Evolutionary conservation across 176 grass and related monocot species (phyloP), one percentile per base, ranked within the genome.

Genomic region (Tillandsia fasciculata): DNA sequence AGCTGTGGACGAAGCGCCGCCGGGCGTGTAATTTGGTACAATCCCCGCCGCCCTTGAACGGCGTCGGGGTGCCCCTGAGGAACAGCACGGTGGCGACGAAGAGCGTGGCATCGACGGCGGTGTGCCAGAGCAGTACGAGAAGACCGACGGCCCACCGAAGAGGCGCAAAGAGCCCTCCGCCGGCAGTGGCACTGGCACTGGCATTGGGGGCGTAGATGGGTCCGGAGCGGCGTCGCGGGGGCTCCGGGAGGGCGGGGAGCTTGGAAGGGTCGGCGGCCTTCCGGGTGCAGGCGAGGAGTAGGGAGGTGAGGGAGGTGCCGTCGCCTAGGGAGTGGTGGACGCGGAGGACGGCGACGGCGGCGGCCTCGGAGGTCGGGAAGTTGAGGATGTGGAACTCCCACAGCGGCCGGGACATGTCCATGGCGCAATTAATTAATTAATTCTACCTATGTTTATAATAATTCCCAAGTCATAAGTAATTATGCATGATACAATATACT

Each of bases 301-400:
- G 86, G 57, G 94, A 97, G 52, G 83, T 79, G 68, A 97, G 82
- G 69, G 94, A 97, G 71, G 82, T 58, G 79, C 94, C 94, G 52
- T 97, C 94, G 50, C 94, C 94, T 70, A 97, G 86, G 48, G 94
- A 97, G 66, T 97, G 89, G 76, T 97, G 86, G 79, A 86, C 71
- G 65, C 94, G 86, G 72, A 97, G 22, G 67, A 75, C 74, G 12
- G 77, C 76, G 23, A 74, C 69, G 33, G 84, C 74, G 12, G 58
- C 20, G 9, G 86, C 84, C 74, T 90, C 86, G 48, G 86, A 83
- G 61, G 94, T 92, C 15, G 84, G 81, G 71, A 97, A 66, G 84
- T 92, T 80, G 77, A 97, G 74, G 54, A 97, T 1, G 82, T 97
- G 94, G 74, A 97, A 10, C 65, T 97, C 94, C 94, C 94, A 90